phyloP scores from a whole-genome alignment of 768 basidiomycete species.

The Tylopilus rubrobrunneus region DNA sequence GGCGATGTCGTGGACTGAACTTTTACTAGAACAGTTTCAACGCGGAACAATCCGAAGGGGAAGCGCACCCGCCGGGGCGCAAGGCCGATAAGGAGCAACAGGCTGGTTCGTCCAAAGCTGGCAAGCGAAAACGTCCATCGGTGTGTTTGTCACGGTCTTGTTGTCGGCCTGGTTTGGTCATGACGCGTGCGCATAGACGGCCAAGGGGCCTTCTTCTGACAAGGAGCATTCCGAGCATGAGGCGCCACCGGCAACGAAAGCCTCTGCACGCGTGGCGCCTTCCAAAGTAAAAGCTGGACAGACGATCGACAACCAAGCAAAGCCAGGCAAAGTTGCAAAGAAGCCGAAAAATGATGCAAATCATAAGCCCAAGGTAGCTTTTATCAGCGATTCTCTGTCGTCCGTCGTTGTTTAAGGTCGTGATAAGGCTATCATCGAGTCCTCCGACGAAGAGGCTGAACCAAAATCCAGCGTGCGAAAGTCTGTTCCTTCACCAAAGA shows the following conservation, averaged over 20 bases:
- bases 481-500: conserved; percentile 5
- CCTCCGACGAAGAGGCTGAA: conserved; percentile 26
- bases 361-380: conserved; percentile 26
- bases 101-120: not conserved
- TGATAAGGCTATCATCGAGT: conserved; percentile 24
- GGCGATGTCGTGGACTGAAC: not conserved
- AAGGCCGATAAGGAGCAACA: conserved; percentile 9
- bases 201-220: not conserved
- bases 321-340: conserved; percentile 9
- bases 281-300: conserved; percentile 5
- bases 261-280: conserved; percentile 6
- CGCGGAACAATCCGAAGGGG: conserved; percentile 2
- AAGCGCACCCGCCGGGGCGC: not conserved
- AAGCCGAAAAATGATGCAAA: conserved; percentile 19
- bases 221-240: conserved; percentile 4
- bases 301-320: conserved; percentile 7
- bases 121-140: conserved; percentile 9
- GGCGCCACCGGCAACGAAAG: conserved; percentile 7
- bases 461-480: conserved; percentile 3
- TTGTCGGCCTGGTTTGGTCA: not conserved
- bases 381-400: not conserved
- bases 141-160: conserved; percentile 4
- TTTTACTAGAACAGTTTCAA: conserved; percentile 8
- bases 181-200: conserved; percentile 1
- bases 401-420: not conserved